These are phyloP conservation scores for Pilasporangium apinafurcum DNA, from an alignment of 352 stramenopile genomes.

Conservation along the genomic window DNA sequence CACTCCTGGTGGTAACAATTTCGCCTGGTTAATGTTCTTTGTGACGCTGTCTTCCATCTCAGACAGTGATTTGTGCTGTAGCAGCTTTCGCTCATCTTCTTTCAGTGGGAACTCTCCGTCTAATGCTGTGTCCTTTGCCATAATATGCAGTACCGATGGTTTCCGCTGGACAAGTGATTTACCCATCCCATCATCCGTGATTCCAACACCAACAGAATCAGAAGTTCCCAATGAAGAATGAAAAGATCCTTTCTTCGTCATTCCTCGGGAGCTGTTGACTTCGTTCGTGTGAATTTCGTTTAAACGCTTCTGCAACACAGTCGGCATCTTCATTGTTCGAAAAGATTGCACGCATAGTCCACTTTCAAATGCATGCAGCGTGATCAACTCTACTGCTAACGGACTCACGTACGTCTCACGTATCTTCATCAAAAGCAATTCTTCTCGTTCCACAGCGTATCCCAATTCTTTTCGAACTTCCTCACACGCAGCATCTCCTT, in stretches of 20 bases:
- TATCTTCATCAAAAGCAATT: constrained; percentile 84
- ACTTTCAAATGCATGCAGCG: constrained; percentile 59
- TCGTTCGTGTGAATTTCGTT: constrained; percentile 57
- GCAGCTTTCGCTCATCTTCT: constrained; percentile 50
- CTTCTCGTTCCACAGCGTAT: constrained; percentile 70
- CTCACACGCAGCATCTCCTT: constrained; percentile 77
- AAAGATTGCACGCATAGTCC: constrained; percentile 69
- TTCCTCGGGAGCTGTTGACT: constrained; percentile 3
- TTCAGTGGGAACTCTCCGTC: constrained; percentile 49
- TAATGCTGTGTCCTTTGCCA: constrained; percentile 37
- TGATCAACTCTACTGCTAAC: constrained; percentile 72
- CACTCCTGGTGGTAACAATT: constrained; percentile 6
- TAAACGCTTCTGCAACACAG: constrained; percentile 53
- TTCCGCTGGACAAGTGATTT: too few species aligned
- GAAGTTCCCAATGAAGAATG: too few species aligned
- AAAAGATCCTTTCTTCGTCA: constrained; percentile 13
- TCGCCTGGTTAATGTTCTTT: neutral
- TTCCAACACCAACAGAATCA: too few species aligned
- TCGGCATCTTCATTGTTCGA: constrained; percentile 72
- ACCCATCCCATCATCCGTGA: too few species aligned
- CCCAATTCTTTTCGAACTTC: constrained; percentile 85
- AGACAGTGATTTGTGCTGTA: too few species aligned
- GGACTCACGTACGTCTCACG: constrained; percentile 64
- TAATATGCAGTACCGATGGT: constrained; percentile 63
- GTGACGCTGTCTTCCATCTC: neutral